These are phyloP conservation scores for Carpinus viminea DNA, from an alignment of 306 rosid species.

Conservation along the genomic window DNA sequence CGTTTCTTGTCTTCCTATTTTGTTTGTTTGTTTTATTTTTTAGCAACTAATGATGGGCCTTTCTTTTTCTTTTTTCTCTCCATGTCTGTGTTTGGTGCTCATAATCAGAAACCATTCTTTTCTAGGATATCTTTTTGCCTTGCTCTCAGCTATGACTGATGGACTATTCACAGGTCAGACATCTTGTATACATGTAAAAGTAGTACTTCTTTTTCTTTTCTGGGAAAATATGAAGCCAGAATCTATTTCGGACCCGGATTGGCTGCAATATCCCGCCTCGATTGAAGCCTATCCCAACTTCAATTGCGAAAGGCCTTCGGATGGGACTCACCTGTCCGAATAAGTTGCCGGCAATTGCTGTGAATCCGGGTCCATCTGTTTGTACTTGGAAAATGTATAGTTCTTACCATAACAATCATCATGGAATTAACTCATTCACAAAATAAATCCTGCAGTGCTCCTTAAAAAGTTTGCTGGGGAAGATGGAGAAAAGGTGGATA, in stretches of 20 bases:
- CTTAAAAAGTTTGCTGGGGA: constrained; percentile 42
- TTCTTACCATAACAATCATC: background rate
- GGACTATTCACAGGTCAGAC: constrained; percentile 33
- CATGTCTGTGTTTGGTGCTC: background rate
- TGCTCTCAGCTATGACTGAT: constrained; percentile 32
- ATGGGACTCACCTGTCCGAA: too few relatives aligned
- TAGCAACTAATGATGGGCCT: background rate
- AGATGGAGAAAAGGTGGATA: constrained; percentile 42
- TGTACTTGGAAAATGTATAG: too few relatives aligned
- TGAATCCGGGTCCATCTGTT: too few relatives aligned
- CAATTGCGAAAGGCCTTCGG: too few relatives aligned
- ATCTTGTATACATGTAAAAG: background rate
- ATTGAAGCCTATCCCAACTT: too few relatives aligned
- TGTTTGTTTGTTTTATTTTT: too few relatives aligned
- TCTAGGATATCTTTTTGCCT: constrained; percentile 26
- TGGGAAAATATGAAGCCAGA: too few relatives aligned
- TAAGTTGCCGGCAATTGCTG: too few relatives aligned
- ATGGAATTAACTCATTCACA: background rate
- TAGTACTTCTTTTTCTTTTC: too few relatives aligned
- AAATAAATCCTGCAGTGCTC: constrained; percentile 23
- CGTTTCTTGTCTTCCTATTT: background rate
- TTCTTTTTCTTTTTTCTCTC: too few relatives aligned
- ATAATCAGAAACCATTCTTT: constrained; percentile 21
- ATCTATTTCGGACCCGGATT: background rate
- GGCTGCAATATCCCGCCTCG: too few relatives aligned